Base-by-base conservation (phyloP, 805 yeast species). In the Candida namnaoensis region DNA sequence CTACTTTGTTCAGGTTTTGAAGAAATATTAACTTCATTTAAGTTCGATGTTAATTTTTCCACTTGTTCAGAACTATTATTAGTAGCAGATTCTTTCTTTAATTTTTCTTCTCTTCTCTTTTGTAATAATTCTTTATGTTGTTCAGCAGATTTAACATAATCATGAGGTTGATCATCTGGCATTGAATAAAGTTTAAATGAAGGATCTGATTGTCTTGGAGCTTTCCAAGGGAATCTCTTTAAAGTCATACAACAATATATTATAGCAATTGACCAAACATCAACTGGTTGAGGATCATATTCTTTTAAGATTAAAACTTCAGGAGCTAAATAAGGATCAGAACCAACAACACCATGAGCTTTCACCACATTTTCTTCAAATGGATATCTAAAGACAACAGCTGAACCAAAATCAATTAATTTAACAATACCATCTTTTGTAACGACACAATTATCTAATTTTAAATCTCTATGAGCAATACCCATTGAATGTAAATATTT, bases 401-500 rank as follows among this genome's bases (percentile, higher is more conserved):
- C 91, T 40, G 84, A 75, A 32, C 95, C 95, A 57, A 85, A 85
- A 63, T 85, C 95, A 50, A 85, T 85, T 44, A 85, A 66, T 55
- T 85, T 85, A 34, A 85, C 66, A 37, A 85, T 81, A 5, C 95
- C 95, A 38, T 80, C 74, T 4, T 63, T 61, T 27, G 75, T 75
- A 25, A 91, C 93, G 36, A 90, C 96, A 60, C 97, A 90, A 60
- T 91, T 91, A 61, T 91, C 99, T 32, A 91, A 69, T 59, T 91
- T 91, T 49, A 91, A 70, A 57, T 91, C 99, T 28, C 98, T 74
- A 62, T 91, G 98, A 0, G 97, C 95, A 35, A 91, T 69, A 1
- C 97, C 96, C 68, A 80, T 73, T 5, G 67, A 60, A 42, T 91
- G 99, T 46, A 91, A 60, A 62, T 84, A 87, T 4, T 64, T 56